Evolutionary conservation across 2,329 filamentous ascomycete species (phyloP), one percentile per base, ranked within the genome.

Genomic region (Ustulina deusta): DNA sequence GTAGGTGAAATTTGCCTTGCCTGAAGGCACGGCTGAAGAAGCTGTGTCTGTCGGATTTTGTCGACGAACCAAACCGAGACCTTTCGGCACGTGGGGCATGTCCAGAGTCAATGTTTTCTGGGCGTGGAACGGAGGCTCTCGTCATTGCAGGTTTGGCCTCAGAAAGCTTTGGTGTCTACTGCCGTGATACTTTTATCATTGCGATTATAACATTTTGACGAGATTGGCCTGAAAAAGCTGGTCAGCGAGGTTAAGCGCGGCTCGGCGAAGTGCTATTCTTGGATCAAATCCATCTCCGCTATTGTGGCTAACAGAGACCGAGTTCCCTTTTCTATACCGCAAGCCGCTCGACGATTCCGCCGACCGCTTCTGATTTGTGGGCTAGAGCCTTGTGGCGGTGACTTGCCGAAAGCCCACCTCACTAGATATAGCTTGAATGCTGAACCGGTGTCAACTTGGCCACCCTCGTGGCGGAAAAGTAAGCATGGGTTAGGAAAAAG

Each of bases 21-120:
- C 65, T 68, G 65, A 65, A 44, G 3, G n/a, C 36, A 48, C 48
- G 54, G 54, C 59, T 62, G 64, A 62, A 40, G 51, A 49, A 56
- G 44, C n/a, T 42, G 57, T 17, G 2, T 40, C 15, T 15, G 49
- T 49, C n/a, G 48, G 20, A n/a, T 22, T 49, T 57, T 25, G 48
- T 11, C 11, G 32, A 61, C 67, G 67, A 63, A 63, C 51, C 38
- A 66, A 48, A 57, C 36, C 20, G 22, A 64, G 17, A 44, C 22
- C n/a, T 48, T 25, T 55, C 22, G 36, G 29, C 63, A 69, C 66
- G 66, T 69, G 66, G 61, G 66, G 58, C n/a, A 20, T 38, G n/a
- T 27, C n/a, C 15, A 51, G 27, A 56, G 13, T 11, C 15, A 22
- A 25, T 32, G 17, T 57, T 27, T 7, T 27, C 57, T 36, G n/a